Percentiles rank a stretch among this genome's conserved stretches.
These are phyloP conservation scores for Pouteria campechiana DNA, from an alignment of 179 eudicot species.

Conservation along the genomic window DNA sequence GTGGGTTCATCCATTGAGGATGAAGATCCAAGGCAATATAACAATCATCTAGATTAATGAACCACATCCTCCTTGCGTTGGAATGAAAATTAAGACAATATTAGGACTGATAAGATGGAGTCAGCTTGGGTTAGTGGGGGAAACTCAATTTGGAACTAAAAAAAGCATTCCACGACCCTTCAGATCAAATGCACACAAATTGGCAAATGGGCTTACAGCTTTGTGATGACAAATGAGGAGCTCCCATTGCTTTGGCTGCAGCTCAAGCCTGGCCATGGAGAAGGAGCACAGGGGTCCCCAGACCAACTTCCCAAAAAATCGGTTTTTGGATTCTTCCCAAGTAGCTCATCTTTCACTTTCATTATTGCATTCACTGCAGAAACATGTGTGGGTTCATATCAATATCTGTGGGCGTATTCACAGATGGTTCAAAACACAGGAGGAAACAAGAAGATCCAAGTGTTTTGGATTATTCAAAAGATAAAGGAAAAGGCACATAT, in stretches of 20 bases:
- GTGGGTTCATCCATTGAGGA: too few species aligned
- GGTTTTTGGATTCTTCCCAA: conserved; percentile 17
- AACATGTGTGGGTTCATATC: too few species aligned
- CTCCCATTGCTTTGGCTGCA: conserved; percentile 14
- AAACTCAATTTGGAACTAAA: too few species aligned
- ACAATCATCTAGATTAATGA: too few species aligned
- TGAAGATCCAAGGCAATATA: too few species aligned
- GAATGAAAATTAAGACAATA: too few species aligned
- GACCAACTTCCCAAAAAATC: conserved; percentile 22
- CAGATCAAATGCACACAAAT: not conserved
- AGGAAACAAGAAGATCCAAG: not conserved
- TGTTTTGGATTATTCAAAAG: too few species aligned
- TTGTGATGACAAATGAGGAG: conserved; percentile 21
- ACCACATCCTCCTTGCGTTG: too few species aligned
- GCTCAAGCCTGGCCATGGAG: conserved; percentile 27
- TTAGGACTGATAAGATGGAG: too few species aligned
- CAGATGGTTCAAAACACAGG: too few species aligned
- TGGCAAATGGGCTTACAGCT: conserved; percentile 20
- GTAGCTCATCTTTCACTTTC: conserved; percentile 21
- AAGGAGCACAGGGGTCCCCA: conserved; percentile 44
- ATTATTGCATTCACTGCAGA: conserved; percentile 20
- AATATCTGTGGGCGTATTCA: too few species aligned
- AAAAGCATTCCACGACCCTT: not conserved
- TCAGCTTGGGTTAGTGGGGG: too few species aligned
- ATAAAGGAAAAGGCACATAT: not conserved